Base-by-base conservation (phyloP, 2,329 filamentous ascomycete genomes). In the Aspergillus ibericus region DNA sequence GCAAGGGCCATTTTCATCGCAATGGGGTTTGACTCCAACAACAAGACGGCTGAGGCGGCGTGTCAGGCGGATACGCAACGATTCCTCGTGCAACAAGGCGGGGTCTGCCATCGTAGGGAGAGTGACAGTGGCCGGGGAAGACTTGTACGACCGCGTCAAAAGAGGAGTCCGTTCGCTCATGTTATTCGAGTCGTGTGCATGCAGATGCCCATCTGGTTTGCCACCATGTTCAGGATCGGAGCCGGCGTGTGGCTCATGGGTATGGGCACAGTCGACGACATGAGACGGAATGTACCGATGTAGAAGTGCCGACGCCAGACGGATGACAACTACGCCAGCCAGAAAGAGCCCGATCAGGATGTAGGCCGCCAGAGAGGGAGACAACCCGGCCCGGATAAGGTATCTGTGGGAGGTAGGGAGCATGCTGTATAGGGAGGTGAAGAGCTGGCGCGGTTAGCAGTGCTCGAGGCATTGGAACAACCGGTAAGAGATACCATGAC, bases 391-490 rank as follows among this genome's bases (percentile, higher is more conserved):
- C 55, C 86, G 81, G 59, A 83, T 80, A 3, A 99, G 82, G 70
- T 96, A 96, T 38, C 81, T 81, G 70, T 89, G 92, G 2, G 93
- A 88, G 18, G 91, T 92, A 9, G 93, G 93, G 7, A 98, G 83
- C 90, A 98, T 97, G 75, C 88, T 95, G 75, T 93, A 96, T 29
- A 98, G 78, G 1, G 93, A 88, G 35, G 93, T 96, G 75, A 96
- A 97, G 40, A 96, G 84, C 92, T 96, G 38, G 10, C 38, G 36
- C 18, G 27, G 38, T 42, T 47, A 50, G 58, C 53, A 49, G 57
- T 3, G 18, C 13, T 15, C 27, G 15, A 46, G 35, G 18, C 29
- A 20, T 32, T 34, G 29, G 27, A n/a, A 15, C 20, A 9, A 25
- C 38, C 18, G 18, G 38, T 42, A 27, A 27, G 29, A n/a, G 25